Evolutionary conservation across 441 rosid genomes (phyloP).

Genomic region (Dalechampia spathulata): DNA sequence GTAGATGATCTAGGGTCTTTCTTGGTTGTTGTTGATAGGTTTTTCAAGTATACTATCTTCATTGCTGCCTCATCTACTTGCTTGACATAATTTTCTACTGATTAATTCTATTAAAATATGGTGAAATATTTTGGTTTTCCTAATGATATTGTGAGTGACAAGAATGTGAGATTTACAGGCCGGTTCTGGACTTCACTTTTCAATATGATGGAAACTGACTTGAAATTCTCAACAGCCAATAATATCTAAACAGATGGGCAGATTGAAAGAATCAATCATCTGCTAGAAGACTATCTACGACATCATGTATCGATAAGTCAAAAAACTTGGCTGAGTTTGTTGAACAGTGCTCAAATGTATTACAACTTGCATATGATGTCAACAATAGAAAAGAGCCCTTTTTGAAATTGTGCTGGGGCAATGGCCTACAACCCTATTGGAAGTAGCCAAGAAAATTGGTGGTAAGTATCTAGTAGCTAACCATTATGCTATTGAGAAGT

Average conservation of each 20-base stretch:
- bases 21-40: no score
- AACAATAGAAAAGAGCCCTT: not conserved
- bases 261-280: not conserved
- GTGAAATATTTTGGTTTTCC: not conserved
- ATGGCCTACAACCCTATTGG: not conserved
- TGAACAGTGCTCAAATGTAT: not conserved
- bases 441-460: not conserved
- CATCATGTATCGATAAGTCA: not conserved
- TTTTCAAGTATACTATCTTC: not conserved
- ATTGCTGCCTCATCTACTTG: no score
- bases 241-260: not conserved
- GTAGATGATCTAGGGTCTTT: not conserved
- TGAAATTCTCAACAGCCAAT: not conserved
- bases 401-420: not conserved
- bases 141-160: not conserved
- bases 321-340: not conserved
- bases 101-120: not conserved
- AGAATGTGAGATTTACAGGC: not conserved
- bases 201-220: not conserved
- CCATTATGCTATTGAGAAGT: not conserved
- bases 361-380: not conserved
- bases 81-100: no score
- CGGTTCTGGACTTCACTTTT: not conserved
- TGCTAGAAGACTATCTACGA: not conserved
- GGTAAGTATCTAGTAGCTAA: not conserved